phyloP scores from a whole-genome alignment of 768 basidiomycete genomes.

The Dictyophora rubrovolvata region DNA sequence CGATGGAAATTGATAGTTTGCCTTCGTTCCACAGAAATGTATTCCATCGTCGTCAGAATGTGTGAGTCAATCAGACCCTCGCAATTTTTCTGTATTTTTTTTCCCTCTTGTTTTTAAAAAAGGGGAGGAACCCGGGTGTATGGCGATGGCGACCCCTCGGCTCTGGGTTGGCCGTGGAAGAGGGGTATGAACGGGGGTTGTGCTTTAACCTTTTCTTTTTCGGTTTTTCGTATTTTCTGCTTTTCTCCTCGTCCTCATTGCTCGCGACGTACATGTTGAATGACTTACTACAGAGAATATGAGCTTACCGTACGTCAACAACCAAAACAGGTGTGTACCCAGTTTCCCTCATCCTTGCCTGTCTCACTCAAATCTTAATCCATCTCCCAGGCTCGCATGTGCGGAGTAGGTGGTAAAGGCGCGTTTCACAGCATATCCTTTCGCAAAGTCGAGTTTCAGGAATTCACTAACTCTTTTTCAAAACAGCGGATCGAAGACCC shows the following conservation, averaged over 20 bases:
- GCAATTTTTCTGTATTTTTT: background rate
- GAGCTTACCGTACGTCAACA: conserved; percentile 82
- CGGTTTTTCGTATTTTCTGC: background rate
- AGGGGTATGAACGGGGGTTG: no score
- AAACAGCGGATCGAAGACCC: conserved; percentile 83
- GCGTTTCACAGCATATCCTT: conserved; percentile 12
- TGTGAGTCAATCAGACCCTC: no score
- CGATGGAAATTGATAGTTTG: background rate
- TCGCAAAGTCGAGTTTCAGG: background rate
- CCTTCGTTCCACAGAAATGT: background rate
- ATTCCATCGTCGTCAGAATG: background rate
- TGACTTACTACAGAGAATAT: conserved; percentile 50
- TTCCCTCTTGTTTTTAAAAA: no score
- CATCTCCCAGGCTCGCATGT: conserved; percentile 55
- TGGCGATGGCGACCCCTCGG: background rate
- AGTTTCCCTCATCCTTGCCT: conserved; percentile 8
- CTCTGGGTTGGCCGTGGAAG: background rate
- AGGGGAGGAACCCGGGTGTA: background rate
- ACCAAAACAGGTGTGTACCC: conserved; percentile 57
- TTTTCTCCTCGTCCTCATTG: background rate
- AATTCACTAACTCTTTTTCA: conserved; percentile 1
- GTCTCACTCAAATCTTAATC: background rate
- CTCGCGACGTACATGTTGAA: background rate
- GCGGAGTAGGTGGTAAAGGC: conserved; percentile 78
- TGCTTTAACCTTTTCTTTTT: background rate